Evolutionary conservation across 768 basidiomycete genomes (phyloP).

Genomic region (Pleurotus platypus): DNA sequence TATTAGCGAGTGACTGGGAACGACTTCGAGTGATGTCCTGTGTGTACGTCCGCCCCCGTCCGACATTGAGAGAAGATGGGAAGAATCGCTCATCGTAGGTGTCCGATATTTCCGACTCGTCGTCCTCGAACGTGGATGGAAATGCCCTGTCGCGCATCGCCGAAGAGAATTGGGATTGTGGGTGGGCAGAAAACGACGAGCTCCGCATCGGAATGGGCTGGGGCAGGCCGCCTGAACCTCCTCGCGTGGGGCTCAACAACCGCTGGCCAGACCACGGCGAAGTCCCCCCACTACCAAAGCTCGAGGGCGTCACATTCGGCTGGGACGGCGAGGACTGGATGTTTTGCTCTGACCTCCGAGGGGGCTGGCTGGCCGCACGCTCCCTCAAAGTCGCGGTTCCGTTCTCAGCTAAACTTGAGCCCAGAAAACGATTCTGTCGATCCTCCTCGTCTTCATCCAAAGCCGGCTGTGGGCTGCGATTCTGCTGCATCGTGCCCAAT

Average conservation of each 20-base stretch:
- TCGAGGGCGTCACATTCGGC: slow-evolving; percentile 48
- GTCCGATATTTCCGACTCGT: slow-evolving; percentile 69
- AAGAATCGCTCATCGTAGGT: slow-evolving; percentile 57
- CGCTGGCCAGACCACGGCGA: slow-evolving; percentile 42
- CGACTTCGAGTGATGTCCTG: slow-evolving; percentile 68
- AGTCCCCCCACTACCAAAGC: slow-evolving; percentile 35
- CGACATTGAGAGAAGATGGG: slow-evolving; percentile 31
- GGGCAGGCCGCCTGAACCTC: slow-evolving; percentile 25
- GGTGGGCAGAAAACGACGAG: slow-evolving; percentile 62
- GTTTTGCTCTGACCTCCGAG: slow-evolving; percentile 43
- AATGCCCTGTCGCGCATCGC: slow-evolving; percentile 63
- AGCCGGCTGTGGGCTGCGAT: slow-evolving; percentile 12
- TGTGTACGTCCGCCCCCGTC: slow-evolving; percentile 56
- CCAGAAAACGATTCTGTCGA: slow-evolving; percentile 59
- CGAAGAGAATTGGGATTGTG: slow-evolving; percentile 55
- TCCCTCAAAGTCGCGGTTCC: slow-evolving; percentile 48
- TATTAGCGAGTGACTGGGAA: slow-evolving; percentile 71
- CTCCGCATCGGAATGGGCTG: slow-evolving; percentile 61
- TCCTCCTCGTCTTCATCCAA: slow-evolving; percentile 45
- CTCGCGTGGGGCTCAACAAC: slow-evolving; percentile 33
- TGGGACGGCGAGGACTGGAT: slow-evolving; percentile 51
- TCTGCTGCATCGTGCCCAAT: slow-evolving; percentile 24
- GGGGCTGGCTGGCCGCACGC: slow-evolving; percentile 70
- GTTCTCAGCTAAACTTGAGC: slow-evolving; percentile 33
- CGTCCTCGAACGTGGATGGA: slow-evolving; percentile 78